These are phyloP conservation scores for Taphrina pruni DNA, from an alignment of 1,139 yeast genomes.

Conservation along the genomic window DNA sequence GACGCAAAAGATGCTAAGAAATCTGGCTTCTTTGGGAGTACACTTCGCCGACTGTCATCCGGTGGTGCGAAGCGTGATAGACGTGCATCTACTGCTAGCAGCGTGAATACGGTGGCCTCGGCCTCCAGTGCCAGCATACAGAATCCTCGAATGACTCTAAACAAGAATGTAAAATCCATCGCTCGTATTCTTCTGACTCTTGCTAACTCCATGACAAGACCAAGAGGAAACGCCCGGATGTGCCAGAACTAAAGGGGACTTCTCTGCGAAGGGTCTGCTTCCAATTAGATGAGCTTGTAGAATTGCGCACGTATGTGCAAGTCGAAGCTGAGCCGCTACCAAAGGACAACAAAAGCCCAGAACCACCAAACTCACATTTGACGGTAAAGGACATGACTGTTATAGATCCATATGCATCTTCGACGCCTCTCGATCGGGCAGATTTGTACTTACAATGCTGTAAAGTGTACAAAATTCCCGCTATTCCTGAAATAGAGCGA, in stretches of 20 bases:
- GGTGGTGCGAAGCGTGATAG: constrained; percentile 20
- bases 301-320: constrained; percentile 36
- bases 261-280: constrained; percentile 37
- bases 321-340: constrained; percentile 22
- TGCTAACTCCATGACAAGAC: background rate
- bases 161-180: constrained; percentile 14
- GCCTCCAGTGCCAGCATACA: constrained; percentile 2
- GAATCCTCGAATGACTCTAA: constrained; percentile 25
- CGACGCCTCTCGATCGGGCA: constrained; percentile 33
- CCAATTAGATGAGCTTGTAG: constrained; percentile 37
- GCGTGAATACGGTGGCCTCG: constrained; percentile 6
- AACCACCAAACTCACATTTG: background rate
- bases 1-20: constrained; percentile 25
- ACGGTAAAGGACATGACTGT: constrained; percentile 33
- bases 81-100: constrained; percentile 8
- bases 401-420: constrained; percentile 31
- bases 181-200: no score
- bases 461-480: constrained; percentile 22
- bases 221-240: constrained; percentile 25
- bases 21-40: constrained; percentile 15
- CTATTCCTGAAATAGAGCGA: constrained; percentile 18
- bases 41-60: constrained; percentile 25
- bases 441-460: constrained; percentile 35
- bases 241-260: constrained; percentile 26
- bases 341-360: background rate